phyloP scores from a whole-genome alignment of 2,329 filamentous ascomycete species.

The Parasarocladium wereldwijsianum region DNA sequence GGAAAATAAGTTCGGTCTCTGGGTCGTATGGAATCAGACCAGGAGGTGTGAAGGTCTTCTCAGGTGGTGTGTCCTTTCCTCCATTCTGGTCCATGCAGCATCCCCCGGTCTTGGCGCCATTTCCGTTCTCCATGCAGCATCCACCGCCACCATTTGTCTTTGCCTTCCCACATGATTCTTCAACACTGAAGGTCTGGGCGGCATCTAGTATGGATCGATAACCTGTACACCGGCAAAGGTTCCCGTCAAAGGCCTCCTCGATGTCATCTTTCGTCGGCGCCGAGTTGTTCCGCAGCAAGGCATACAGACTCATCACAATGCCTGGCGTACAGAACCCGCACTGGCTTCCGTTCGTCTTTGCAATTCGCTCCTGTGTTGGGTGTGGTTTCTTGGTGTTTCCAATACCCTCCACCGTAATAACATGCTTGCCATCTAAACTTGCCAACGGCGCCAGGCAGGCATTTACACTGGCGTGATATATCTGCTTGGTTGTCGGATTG shows the following conservation, averaged over 20 bases:
- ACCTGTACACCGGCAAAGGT: conserved; percentile 88
- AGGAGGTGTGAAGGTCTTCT: conserved; percentile 65
- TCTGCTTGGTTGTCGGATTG: conserved; percentile 80
- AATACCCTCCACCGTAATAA: conserved; percentile 94
- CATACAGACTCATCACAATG: conserved; percentile 96
- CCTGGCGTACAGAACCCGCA: conserved; percentile 92
- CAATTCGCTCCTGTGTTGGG: conserved; percentile 80
- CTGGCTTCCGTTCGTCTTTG: conserved; percentile 82
- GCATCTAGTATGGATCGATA: conserved; percentile 91
- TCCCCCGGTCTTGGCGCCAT: conserved; percentile 18
- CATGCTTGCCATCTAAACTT: conserved; percentile 92
- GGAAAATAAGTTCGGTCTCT: conserved; percentile 91
- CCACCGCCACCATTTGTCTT: conserved; percentile 31
- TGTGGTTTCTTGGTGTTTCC: conserved; percentile 78
- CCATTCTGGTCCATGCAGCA: conserved; percentile 55
- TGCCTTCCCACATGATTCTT: conserved; percentile 34
- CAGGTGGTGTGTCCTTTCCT: conserved; percentile 31
- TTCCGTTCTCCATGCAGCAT: conserved; percentile 55
- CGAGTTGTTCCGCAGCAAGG: conserved; percentile 72
- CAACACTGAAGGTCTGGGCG: conserved; percentile 69
- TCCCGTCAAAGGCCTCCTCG: conserved; percentile 95
- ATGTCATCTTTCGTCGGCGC: conserved; percentile 67
- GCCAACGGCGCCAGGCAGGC: conserved; percentile 87
- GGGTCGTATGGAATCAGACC: conserved; percentile 91
- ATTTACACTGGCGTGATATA: conserved; percentile 95